Evolutionary conservation across 2,329 filamentous ascomycete genomes (phyloP), one percentile per base, ranked within the genome.

Genomic region (Penicillium sp.): DNA sequence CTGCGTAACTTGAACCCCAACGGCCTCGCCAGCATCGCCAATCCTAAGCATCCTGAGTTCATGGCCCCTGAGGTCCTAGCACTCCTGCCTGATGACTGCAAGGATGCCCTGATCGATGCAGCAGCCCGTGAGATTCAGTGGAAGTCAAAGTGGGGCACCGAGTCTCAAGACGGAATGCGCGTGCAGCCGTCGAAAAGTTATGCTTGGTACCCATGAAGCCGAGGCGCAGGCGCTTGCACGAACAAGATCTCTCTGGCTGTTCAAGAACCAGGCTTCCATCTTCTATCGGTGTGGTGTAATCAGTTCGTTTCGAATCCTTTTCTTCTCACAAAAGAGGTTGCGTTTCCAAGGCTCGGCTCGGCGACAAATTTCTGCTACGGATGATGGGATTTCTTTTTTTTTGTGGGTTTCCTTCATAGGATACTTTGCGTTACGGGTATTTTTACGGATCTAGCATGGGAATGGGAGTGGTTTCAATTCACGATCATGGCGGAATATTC

Each of bases 101-200:
- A 89, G 40, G 79, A 82, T 40, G 89, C 91, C 0, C 93, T 97
- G 64, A 82, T 92, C 54, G 81, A 84, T 56, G 89, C 91, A 3
- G 80, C 87, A 55, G 78, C 79, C 11, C 82, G 84, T 57, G 91
- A 97, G 75, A 75, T 78, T 62, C 78, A 84, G 57, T 98, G 93
- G 91, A 91, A 91, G 74, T 80, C 77, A 35, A 84, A 83, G 64
- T 97, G 93, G 92, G 85, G 85, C 16, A 83, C 85, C 5, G 93
- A 97, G 77, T 81, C 75, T 38, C 77, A 82, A 10, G 85, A 86
- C 70, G 83, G 82, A 4, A 59, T 70, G 16, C 69, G 76, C 22
- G 67, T 68, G 16, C 67, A 65, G 10, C 70, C 75, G 6, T 64
- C 71, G 16, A 75, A 77, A 69, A 78, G 75, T 40, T 79, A 77